Percentiles rank a stretch among this genome's conserved stretches.
phyloP scores from a whole-genome alignment of 2,329 filamentous ascomycete species.

The Fusarium secorum region DNA sequence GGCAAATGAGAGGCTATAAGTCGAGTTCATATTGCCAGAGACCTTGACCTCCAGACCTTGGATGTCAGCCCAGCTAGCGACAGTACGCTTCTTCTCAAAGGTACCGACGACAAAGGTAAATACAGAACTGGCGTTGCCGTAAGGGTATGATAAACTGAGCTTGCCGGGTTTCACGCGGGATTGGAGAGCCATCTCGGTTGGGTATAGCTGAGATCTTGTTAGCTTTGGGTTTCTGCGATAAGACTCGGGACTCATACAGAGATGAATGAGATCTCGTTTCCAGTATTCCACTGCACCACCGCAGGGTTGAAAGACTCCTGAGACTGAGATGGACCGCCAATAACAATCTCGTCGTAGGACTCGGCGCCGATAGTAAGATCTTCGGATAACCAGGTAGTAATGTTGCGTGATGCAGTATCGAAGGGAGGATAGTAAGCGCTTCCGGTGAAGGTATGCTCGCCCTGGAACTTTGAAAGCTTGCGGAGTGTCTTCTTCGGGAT shows the following conservation, averaged over 20 bases:
- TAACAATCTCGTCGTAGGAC: constrained; percentile 62
- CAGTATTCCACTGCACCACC: constrained; percentile 65
- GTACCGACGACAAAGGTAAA: constrained; percentile 62
- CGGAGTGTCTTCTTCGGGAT: constrained; percentile 52
- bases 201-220: constrained; percentile 49
- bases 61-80: constrained; percentile 57
- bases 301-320: constrained; percentile 65
- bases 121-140: constrained; percentile 56
- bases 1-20: constrained; percentile 53
- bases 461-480: constrained; percentile 56
- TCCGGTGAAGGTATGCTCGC: constrained; percentile 60
- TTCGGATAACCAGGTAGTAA: constrained; percentile 64
- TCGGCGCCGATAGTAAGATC: constrained; percentile 68
- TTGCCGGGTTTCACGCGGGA: constrained; percentile 18
- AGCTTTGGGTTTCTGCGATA: constrained; percentile 44
- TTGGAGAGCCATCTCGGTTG: constrained; percentile 41
- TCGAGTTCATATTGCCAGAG: constrained; percentile 53
- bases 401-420: constrained; percentile 64
- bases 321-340: constrained; percentile 63
- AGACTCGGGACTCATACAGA: constrained; percentile 20
- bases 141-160: constrained; percentile 62
- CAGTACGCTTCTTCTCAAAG: constrained; percentile 53
- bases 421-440: constrained; percentile 66
- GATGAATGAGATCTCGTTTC: constrained; percentile 45
- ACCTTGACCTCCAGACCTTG: constrained; percentile 56